These are phyloP conservation scores for Diaporthe ampelina DNA, from an alignment of 2,329 filamentous ascomycete genomes.

Conservation along the genomic window DNA sequence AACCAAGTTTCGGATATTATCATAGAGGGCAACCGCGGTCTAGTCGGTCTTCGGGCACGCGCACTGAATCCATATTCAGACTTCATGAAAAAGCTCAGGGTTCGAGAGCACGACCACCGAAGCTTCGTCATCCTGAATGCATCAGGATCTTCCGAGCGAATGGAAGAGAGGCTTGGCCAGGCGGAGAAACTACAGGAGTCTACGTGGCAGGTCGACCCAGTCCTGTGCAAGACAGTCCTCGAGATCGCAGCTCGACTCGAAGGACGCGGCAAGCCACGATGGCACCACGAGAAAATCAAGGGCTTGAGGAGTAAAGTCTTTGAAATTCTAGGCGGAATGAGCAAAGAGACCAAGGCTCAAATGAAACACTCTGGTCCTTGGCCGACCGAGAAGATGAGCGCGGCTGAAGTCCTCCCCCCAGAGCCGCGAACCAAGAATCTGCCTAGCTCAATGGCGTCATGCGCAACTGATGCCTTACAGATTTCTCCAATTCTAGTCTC, in stretches of 20 bases:
- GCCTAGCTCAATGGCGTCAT: neutral
- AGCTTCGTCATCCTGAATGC: conserved; percentile 54
- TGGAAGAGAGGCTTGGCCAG: conserved; percentile 53
- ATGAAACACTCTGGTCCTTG: conserved; percentile 56
- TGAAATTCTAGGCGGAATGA: conserved; percentile 51
- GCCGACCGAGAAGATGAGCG: conserved; percentile 53
- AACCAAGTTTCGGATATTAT: conserved; percentile 52
- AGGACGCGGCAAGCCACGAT: conserved; percentile 45
- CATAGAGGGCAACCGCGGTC: conserved; percentile 46
- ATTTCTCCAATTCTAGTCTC: neutral
- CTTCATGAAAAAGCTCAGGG: conserved; percentile 53
- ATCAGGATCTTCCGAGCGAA: conserved; percentile 51
- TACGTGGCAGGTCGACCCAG: conserved; percentile 52
- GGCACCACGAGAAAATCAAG: conserved; percentile 49
- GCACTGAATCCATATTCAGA: conserved; percentile 53
- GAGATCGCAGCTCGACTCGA: conserved; percentile 49
- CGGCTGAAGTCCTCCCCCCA: conserved; percentile 51
- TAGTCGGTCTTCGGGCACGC: conserved; percentile 49
- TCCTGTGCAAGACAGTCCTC: conserved; percentile 5
- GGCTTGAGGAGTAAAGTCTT: conserved; percentile 51
- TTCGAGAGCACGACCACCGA: conserved; percentile 53
- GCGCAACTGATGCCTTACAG: neutral
- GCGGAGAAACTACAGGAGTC: conserved; percentile 51
- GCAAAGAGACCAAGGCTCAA: conserved; percentile 49
- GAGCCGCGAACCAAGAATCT: neutral